phyloP scores from a whole-genome alignment of 768 basidiomycete genomes.

The Pleurotus citrinopileatus region DNA sequence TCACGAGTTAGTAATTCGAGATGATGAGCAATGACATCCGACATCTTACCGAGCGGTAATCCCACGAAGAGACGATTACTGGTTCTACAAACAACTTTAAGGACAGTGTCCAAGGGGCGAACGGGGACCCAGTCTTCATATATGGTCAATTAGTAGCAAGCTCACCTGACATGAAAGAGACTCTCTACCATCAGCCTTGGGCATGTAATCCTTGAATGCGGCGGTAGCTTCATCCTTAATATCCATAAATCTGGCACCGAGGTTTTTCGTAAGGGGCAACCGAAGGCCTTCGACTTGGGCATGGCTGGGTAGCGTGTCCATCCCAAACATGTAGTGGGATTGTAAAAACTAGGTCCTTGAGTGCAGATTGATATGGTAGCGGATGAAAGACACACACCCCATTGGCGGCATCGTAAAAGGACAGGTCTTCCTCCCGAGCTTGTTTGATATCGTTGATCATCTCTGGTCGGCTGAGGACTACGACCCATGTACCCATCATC shows the following conservation, averaged over 20 bases:
- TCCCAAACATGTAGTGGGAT: neutral
- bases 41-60: neutral
- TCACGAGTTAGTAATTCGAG: neutral
- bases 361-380: neutral
- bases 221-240: neutral
- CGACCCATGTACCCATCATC: constrained; percentile 25
- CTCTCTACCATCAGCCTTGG: neutral
- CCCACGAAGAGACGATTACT: constrained; percentile 9
- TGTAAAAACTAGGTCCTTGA: neutral
- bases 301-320: neutral
- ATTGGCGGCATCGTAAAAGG: constrained; percentile 13
- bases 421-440: constrained; percentile 26
- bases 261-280: neutral
- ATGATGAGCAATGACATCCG: neutral
- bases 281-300: constrained; percentile 4
- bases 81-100: constrained; percentile 2
- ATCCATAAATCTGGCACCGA: neutral
- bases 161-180: neutral
- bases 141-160: neutral
- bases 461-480: constrained; percentile 26
- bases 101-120: neutral
- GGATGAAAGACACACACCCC: neutral
- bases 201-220: constrained; percentile 1
- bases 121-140: constrained; percentile 2
- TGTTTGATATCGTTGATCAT: constrained; percentile 31